Evolutionary conservation across 1,284 basidiomycete genomes (phyloP).

Genomic region (Sanghuangporus baumii): DNA sequence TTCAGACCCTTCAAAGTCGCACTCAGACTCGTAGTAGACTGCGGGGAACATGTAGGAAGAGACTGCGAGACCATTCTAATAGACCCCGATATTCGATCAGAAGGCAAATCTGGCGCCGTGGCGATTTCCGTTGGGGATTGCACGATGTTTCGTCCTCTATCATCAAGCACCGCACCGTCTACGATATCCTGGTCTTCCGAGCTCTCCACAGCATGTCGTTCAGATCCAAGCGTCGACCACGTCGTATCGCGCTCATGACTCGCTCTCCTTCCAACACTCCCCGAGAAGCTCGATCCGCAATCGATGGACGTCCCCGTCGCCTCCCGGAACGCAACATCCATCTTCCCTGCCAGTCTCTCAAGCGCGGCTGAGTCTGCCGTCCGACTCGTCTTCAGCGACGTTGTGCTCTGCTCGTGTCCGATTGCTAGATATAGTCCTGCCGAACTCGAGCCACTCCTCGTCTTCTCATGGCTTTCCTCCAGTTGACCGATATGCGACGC

Average conservation of each 20-base stretch:
- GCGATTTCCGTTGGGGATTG: not conserved
- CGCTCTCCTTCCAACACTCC: constrained; percentile 14
- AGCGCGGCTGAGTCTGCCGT: constrained; percentile 64
- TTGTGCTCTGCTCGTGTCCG: constrained; percentile 43
- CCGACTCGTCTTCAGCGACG: constrained; percentile 45
- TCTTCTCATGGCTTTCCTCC: constrained; percentile 13
- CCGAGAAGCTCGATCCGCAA: constrained; percentile 9
- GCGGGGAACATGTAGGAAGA: not conserved
- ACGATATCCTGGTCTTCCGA: not conserved
- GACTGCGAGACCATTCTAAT: not conserved
- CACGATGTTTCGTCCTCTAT: not conserved
- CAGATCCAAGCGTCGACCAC: not conserved
- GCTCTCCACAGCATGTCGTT: not conserved
- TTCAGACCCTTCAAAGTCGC: not conserved
- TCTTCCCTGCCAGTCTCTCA: constrained; percentile 54
- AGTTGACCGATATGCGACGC: constrained; percentile 20
- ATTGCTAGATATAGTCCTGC: constrained; percentile 20
- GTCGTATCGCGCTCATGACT: not conserved
- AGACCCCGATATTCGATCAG: not conserved
- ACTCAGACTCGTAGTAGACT: not conserved
- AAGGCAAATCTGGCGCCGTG: not conserved
- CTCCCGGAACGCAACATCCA: constrained; percentile 62
- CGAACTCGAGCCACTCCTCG: constrained; percentile 15
- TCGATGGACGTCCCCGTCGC: constrained; percentile 31
- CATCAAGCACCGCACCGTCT: not conserved